These are phyloP conservation scores for Neurospora africana DNA, from an alignment of 495 filamentous ascomycete genomes.

Conservation along the genomic window DNA sequence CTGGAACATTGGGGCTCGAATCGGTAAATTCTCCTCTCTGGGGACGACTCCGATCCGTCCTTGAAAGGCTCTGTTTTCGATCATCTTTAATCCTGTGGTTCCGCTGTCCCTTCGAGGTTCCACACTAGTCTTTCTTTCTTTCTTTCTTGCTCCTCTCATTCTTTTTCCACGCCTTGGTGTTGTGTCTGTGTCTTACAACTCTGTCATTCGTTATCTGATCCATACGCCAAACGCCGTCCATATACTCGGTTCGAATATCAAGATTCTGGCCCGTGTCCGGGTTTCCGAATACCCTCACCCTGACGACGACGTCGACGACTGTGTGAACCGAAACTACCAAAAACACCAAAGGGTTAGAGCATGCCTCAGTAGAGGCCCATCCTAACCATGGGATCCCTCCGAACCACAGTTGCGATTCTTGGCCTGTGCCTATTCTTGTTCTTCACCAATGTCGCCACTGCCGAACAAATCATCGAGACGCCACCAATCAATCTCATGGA, in stretches of 20 bases:
- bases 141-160: background rate
- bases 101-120: background rate
- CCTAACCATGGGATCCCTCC: conserved; percentile 2
- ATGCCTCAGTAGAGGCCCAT: background rate
- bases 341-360: background rate
- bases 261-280: background rate
- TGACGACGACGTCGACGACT: background rate
- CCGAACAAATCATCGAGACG: background rate
- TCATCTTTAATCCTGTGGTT: background rate
- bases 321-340: background rate
- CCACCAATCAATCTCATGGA: background rate
- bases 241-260: background rate
- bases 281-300: background rate
- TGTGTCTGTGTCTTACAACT: background rate
- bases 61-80: background rate
- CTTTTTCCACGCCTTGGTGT: background rate
- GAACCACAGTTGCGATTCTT: conserved; percentile 6
- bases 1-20: background rate
- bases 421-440: conserved; percentile 5
- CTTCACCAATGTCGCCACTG: background rate
- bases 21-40: background rate
- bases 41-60: background rate
- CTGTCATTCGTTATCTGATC: background rate
- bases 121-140: no score
- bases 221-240: background rate